Percentiles rank a stretch among this genome's conserved stretches.
Evolutionary conservation across 1,284 basidiomycete species (phyloP).

Genomic region (Cystobasidiaceae sp.): DNA sequence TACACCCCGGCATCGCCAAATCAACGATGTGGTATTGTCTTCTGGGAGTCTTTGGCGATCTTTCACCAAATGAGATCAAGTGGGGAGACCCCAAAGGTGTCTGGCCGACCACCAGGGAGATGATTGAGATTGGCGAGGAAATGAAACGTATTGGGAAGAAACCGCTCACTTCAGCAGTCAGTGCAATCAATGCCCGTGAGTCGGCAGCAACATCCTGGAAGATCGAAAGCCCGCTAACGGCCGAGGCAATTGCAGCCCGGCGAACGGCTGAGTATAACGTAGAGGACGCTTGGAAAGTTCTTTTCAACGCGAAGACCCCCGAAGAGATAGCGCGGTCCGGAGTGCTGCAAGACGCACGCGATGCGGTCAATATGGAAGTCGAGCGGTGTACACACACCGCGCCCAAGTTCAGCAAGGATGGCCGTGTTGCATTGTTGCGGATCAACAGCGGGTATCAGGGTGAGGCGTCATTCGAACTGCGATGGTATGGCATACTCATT

Average conservation of each 20-base stretch:
- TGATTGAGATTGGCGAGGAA: conserved; percentile 27
- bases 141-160: conserved; percentile 37
- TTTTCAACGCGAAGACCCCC: conserved; percentile 30
- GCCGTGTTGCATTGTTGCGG: conserved; percentile 39
- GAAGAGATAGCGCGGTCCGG: conserved; percentile 29
- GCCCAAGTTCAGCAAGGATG: conserved; percentile 40
- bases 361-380: conserved; percentile 36
- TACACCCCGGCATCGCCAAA: conserved; percentile 14
- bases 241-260: conserved; percentile 18
- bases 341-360: conserved; percentile 34
- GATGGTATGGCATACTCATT: too few species aligned
- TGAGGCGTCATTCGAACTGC: conserved; percentile 25
- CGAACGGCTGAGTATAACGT: conserved; percentile 39
- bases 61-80: conserved; percentile 35
- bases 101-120: conserved; percentile 34
- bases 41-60: conserved; percentile 40
- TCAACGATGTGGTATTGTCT: conserved; percentile 33
- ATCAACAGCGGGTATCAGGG: conserved; percentile 47
- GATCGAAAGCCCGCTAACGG: background rate
- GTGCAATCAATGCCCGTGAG: conserved; percentile 37
- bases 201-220: background rate
- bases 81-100: conserved; percentile 29
- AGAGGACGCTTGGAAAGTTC: conserved; percentile 34
- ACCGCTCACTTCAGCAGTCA: conserved; percentile 35
- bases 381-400: conserved; percentile 38